Conservation (phyloP, 352 stramenopile genomes). For the Pythium periplocum region DNA sequence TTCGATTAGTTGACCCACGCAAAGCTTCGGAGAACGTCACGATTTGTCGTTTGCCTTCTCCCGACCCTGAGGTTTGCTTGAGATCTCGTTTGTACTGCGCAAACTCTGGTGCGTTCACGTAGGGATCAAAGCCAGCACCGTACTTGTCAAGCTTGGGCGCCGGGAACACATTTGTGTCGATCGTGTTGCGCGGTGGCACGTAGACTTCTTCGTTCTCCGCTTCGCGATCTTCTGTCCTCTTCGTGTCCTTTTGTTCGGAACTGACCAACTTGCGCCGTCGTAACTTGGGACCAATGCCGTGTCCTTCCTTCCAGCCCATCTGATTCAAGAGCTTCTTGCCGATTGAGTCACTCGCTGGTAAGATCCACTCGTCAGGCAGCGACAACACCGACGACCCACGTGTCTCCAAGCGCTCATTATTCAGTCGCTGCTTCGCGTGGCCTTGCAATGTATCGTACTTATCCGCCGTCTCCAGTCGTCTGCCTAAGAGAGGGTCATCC, state of each 20-base stretch:
- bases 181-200: constrained; percentile 46
- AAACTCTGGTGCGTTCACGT: constrained; percentile 70
- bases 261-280: constrained; percentile 36
- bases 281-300: constrained; percentile 77
- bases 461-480: constrained; percentile 61
- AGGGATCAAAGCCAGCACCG: constrained; percentile 76
- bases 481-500: constrained; percentile 85
- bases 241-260: constrained; percentile 7
- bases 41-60: constrained; percentile 25
- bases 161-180: constrained; percentile 52
- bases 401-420: constrained; percentile 13
- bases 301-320: constrained; percentile 91
- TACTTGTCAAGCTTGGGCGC: constrained; percentile 72
- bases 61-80: constrained; percentile 1
- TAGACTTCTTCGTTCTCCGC: constrained; percentile 35
- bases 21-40: constrained; percentile 78
- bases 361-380: constrained; percentile 72
- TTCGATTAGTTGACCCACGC: not conserved
- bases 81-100: constrained; percentile 27
- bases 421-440: constrained; percentile 24
- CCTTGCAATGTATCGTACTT: constrained; percentile 58
- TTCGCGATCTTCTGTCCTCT: not conserved
- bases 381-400: constrained; percentile 6
- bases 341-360: constrained; percentile 68
- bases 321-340: constrained; percentile 74